phyloP scores from a whole-genome alignment of 1,284 basidiomycete genomes.

The Fomitiporia mediterranea region DNA sequence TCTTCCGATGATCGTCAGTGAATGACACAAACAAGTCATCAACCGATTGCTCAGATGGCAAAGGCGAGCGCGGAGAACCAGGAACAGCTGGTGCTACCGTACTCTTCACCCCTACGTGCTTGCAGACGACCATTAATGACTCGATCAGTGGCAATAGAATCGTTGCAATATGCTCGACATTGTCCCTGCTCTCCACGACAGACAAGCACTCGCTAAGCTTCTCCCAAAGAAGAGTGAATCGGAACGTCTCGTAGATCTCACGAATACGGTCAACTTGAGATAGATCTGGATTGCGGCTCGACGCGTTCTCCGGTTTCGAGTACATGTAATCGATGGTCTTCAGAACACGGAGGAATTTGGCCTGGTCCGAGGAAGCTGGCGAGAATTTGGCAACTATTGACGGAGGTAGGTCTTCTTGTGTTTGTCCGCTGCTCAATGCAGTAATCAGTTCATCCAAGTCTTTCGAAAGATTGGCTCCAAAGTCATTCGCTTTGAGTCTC shows the following conservation, averaged over 20 bases:
- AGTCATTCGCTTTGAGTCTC: conserved; percentile 77
- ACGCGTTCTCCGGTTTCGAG: conserved; percentile 27
- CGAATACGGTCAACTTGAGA: conserved; percentile 76
- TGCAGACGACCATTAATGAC: conserved; percentile 97
- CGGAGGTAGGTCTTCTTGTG: conserved; percentile 52
- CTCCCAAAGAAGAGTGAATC: conserved; percentile 82
- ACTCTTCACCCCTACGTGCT: conserved; percentile 74
- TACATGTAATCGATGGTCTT: conserved; percentile 98
- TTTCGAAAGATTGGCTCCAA: conserved; percentile 66
- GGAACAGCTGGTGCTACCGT: conserved; percentile 49
- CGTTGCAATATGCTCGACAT: conserved; percentile 84
- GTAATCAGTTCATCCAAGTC: conserved; percentile 75
- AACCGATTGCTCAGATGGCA: conserved; percentile 65
- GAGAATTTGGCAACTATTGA: conserved; percentile 85
- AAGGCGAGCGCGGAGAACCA: conserved; percentile 62
- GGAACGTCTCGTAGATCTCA: conserved; percentile 83
- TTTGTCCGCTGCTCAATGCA: conserved; percentile 53
- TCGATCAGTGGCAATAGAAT: conserved; percentile 91
- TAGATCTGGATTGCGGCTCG: conserved; percentile 28
- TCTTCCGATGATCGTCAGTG: conserved; percentile 92
- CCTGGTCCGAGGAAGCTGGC: conserved; percentile 86
- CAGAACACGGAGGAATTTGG: conserved; percentile 86
- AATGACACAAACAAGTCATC: conserved; percentile 91
- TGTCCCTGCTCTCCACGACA: conserved; percentile 73
- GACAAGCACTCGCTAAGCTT: conserved; percentile 82